Evolutionary conservation across 2,329 filamentous ascomycete genomes (phyloP).

Genomic region (Hysterium pulicare): DNA sequence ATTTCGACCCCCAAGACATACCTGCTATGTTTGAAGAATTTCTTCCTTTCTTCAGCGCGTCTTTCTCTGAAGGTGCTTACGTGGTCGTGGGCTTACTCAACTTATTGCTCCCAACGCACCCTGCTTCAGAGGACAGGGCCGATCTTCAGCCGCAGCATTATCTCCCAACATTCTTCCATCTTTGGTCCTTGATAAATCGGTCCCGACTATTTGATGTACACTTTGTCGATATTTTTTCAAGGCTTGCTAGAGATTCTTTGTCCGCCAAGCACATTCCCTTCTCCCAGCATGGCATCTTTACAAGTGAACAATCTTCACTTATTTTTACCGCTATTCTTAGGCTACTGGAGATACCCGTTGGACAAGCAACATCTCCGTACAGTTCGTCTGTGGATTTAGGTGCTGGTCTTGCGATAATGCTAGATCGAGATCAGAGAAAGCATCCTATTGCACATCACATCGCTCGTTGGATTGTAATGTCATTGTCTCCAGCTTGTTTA

Average conservation of each 20-base stretch:
- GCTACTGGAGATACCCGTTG: slow-evolving; percentile 91
- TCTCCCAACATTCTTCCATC: slow-evolving; percentile 89
- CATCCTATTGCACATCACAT: slow-evolving; percentile 90
- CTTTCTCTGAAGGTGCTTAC: slow-evolving; percentile 86
- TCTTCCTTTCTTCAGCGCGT: slow-evolving; percentile 74
- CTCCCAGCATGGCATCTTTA: slow-evolving; percentile 85
- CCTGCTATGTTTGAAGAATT: slow-evolving; percentile 62
- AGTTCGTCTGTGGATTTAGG: slow-evolving; percentile 74
- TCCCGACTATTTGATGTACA: slow-evolving; percentile 83
- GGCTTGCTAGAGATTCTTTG: slow-evolving; percentile 80
- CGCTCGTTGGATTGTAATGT: slow-evolving; percentile 89
- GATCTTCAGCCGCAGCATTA: slow-evolving; percentile 86
- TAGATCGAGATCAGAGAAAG: slow-evolving; percentile 91
- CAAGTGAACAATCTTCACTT: slow-evolving; percentile 82
- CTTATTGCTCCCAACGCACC: slow-evolving; percentile 78
- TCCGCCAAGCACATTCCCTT: slow-evolving; percentile 73
- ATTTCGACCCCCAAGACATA: slow-evolving; percentile 86
- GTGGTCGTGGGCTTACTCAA: slow-evolving; percentile 89
- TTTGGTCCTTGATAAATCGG: slow-evolving; percentile 90
- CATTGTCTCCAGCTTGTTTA: slow-evolving; percentile 78
- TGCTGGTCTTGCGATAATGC: slow-evolving; percentile 76
- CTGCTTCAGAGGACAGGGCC: slow-evolving; percentile 66
- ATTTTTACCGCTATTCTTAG: slow-evolving; percentile 90
- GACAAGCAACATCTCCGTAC: slow-evolving; percentile 92
- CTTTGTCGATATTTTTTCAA: slow-evolving; percentile 85